Evolutionary conservation across 192 early-diverging fungal genomes (phyloP).

Genomic region (Coemansia sp.): DNA sequence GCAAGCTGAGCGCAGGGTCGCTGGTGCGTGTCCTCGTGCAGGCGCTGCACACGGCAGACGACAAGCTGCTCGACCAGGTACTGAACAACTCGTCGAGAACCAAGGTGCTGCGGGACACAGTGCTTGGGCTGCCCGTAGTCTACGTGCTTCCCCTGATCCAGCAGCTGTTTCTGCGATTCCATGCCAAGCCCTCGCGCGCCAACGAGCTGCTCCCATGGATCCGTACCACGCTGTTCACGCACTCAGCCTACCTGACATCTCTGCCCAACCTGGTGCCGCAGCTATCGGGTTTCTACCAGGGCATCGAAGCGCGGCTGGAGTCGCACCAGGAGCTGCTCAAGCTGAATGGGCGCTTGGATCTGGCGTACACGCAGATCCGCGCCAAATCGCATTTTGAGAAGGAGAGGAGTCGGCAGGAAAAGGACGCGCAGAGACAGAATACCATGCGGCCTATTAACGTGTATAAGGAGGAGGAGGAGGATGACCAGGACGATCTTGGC

Average conservation of each 20-base stretch:
- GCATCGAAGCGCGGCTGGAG: slow-evolving; percentile 28
- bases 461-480: slow-evolving; percentile 39
- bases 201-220: slow-evolving; percentile 41
- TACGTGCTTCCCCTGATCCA: slow-evolving; percentile 45
- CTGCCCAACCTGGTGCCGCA: slow-evolving; percentile 43
- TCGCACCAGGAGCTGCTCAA: slow-evolving; percentile 29
- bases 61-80: slow-evolving; percentile 33
- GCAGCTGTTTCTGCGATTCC: slow-evolving; percentile 49
- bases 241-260: slow-evolving; percentile 38
- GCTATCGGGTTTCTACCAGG: slow-evolving; percentile 44
- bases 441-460: slow-evolving; percentile 35
- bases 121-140: slow-evolving; percentile 27
- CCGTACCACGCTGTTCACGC: slow-evolving; percentile 26
- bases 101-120: slow-evolving; percentile 43
- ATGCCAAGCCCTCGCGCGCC: slow-evolving; percentile 24
- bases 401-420: slow-evolving; percentile 13
- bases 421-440: slow-evolving; percentile 11
- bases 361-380: slow-evolving; percentile 42
- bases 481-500: slow-evolving; percentile 2
- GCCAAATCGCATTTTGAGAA: slow-evolving; percentile 21
- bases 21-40: slow-evolving; percentile 52
- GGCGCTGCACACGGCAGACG: slow-evolving; percentile 41
- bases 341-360: slow-evolving; percentile 45
- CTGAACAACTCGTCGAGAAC: slow-evolving; percentile 33
- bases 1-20: slow-evolving; percentile 22